Percentiles rank a stretch among this genome's conserved stretches.
Conservation (phyloP, 106 monocot species). For the Dendrobium officinale region DNA sequence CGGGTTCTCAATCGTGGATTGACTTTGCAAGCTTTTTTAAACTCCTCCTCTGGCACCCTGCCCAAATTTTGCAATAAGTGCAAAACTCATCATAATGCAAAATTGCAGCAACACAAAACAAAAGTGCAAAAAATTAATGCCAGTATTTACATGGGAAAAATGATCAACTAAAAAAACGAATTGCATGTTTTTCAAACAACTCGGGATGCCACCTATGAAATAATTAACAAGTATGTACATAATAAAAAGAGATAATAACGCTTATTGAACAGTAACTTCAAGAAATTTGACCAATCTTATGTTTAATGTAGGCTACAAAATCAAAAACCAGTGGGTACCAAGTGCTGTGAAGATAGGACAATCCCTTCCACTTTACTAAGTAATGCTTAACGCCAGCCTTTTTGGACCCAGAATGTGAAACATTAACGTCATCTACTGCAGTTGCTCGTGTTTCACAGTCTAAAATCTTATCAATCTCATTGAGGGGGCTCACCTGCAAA, state of each 20-base stretch:
- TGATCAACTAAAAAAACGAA: neutral
- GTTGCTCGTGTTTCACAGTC: slow-evolving; percentile 62
- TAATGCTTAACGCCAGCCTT: slow-evolving; percentile 48
- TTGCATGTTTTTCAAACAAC: neutral
- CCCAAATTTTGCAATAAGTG: neutral
- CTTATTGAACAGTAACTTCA: neutral
- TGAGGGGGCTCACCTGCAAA: slow-evolving; percentile 70
- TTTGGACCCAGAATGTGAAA: slow-evolving; percentile 39
- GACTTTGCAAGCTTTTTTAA: slow-evolving; percentile 64
- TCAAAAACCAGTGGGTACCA: slow-evolving; percentile 37
- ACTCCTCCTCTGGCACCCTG: slow-evolving; percentile 88
- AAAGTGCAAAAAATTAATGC: neutral
- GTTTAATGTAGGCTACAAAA: neutral
- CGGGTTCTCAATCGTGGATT: slow-evolving; percentile 77
- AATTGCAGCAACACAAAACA: neutral
- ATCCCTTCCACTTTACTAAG: slow-evolving; percentile 96
- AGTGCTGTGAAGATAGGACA: slow-evolving; percentile 84
- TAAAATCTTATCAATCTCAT: slow-evolving; percentile 82
- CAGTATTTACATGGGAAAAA: neutral
- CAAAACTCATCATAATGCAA: neutral
- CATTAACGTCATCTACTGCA: slow-evolving; percentile 23
- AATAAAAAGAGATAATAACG: neutral
- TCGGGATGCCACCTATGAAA: neutral
- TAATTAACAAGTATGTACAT: neutral
- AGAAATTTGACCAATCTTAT: neutral